Evolutionary conservation across 768 basidiomycete genomes (phyloP).

Genomic region (Suillus spraguei): DNA sequence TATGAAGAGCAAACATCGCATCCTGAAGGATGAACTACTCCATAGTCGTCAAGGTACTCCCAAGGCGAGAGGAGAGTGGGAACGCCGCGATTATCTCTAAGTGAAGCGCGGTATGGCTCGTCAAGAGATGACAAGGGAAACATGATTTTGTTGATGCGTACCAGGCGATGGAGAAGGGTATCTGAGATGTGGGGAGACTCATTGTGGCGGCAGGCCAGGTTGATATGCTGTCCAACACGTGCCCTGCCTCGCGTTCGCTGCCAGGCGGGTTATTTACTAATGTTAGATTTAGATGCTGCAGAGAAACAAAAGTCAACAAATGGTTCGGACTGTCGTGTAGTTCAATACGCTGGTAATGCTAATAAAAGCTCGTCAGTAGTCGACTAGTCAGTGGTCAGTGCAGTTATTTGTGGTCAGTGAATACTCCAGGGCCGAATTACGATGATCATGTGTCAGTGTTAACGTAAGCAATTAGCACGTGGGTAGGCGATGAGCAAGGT

Average conservation of each 20-base stretch:
- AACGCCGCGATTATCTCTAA: constrained; percentile 34
- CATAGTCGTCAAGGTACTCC: constrained; percentile 43
- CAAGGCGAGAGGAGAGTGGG: constrained; percentile 39
- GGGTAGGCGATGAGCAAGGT: constrained; percentile 12
- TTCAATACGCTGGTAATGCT: neutral
- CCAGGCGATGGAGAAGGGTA: constrained; percentile 24
- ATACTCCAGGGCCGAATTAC: no score
- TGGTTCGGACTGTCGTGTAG: neutral
- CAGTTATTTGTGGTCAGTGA: neutral
- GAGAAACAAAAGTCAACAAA: constrained; percentile 13
- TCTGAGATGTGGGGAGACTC: constrained; percentile 20
- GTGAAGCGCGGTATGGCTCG: constrained; percentile 31
- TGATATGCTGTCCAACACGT: constrained; percentile 36
- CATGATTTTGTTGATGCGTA: constrained; percentile 27
- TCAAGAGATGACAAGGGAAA: constrained; percentile 35
- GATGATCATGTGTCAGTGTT: constrained; percentile 9
- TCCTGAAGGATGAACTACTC: constrained; percentile 42
- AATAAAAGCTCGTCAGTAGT: neutral
- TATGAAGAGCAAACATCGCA: constrained; percentile 41
- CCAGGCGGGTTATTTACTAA: constrained; percentile 29
- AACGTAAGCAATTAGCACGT: constrained; percentile 30
- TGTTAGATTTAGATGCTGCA: constrained; percentile 25
- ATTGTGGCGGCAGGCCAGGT: constrained; percentile 14
- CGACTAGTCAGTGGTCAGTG: neutral
- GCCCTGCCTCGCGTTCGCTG: constrained; percentile 28